Evolutionary conservation across 1,284 basidiomycete genomes (phyloP).

Genomic region (Ceratobasidium sp.): DNA sequence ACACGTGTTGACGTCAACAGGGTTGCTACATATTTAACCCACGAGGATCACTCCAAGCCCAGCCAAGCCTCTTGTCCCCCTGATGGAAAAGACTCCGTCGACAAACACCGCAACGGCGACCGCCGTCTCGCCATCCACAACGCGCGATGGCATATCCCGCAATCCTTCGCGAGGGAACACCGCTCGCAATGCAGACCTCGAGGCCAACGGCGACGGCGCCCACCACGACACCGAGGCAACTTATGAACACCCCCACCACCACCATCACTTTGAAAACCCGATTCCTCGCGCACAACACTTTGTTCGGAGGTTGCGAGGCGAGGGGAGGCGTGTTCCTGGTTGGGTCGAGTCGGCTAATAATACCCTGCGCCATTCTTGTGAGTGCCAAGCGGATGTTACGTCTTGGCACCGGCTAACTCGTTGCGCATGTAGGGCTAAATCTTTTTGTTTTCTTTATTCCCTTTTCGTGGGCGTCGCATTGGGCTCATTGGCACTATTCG

Average conservation of each 20-base stretch:
- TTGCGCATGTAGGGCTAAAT: constrained; percentile 12
- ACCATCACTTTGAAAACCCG: neutral
- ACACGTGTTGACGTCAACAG: constrained; percentile 35
- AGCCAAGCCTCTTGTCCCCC: constrained; percentile 16
- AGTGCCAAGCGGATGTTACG: constrained; percentile 17
- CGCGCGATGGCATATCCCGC: neutral
- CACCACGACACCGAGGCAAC: neutral
- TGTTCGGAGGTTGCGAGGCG: constrained; percentile 15
- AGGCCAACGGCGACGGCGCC: constrained; percentile 5
- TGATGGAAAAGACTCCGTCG: constrained; percentile 12
- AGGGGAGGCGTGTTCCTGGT: constrained; percentile 25
- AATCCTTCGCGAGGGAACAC: constrained; percentile 32
- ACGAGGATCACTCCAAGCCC: constrained; percentile 27
- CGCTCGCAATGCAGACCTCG: neutral
- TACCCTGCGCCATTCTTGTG: constrained; percentile 28
- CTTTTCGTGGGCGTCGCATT: constrained; percentile 73
- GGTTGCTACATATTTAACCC: neutral
- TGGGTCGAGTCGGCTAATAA: constrained; percentile 39
- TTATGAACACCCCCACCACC: constrained; percentile 7
- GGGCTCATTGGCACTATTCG: constrained; percentile 52
- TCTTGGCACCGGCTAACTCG: neutral
- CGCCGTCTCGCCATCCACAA: constrained; percentile 7
- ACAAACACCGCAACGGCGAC: constrained; percentile 16
- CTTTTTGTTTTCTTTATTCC: constrained; percentile 69
- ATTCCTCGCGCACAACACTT: neutral